Percentiles rank a stretch among this genome's conserved stretches.
phyloP scores from a whole-genome alignment of 306 rosid species.

The Cajanus cajan region DNA sequence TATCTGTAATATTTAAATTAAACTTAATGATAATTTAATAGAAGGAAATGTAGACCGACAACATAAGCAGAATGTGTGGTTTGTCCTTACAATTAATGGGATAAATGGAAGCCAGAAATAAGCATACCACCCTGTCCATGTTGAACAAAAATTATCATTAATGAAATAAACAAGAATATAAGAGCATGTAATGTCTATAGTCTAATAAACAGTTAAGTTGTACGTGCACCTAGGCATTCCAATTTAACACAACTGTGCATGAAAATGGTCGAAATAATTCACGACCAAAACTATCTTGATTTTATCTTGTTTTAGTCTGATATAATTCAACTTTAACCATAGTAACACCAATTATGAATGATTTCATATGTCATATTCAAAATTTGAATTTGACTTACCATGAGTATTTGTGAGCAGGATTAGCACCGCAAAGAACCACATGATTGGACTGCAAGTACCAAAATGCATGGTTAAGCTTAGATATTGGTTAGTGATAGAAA shows the following conservation, averaged over 20 bases:
- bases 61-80: background rate
- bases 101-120: constrained; percentile 71
- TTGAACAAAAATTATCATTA: background rate
- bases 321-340: background rate
- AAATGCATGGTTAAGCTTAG: background rate
- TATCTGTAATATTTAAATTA: constrained; percentile 40
- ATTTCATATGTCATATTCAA: background rate
- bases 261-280: background rate
- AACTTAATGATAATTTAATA: constrained; percentile 3
- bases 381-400: constrained; percentile 34
- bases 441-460: constrained; percentile 58
- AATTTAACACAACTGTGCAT: background rate
- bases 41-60: background rate
- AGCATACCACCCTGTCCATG: constrained; percentile 60
- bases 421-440: constrained; percentile 69
- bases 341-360: background rate
- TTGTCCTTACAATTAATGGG: constrained; percentile 61
- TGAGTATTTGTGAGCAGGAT: constrained; percentile 51
- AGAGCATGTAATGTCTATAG: background rate
- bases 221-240: background rate
- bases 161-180: background rate
- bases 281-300: background rate
- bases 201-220: background rate
- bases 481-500: background rate
- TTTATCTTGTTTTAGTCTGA: background rate